Evolutionary conservation across 495 filamentous ascomycete species (phyloP).

Genomic region (Neurospora discreta): DNA sequence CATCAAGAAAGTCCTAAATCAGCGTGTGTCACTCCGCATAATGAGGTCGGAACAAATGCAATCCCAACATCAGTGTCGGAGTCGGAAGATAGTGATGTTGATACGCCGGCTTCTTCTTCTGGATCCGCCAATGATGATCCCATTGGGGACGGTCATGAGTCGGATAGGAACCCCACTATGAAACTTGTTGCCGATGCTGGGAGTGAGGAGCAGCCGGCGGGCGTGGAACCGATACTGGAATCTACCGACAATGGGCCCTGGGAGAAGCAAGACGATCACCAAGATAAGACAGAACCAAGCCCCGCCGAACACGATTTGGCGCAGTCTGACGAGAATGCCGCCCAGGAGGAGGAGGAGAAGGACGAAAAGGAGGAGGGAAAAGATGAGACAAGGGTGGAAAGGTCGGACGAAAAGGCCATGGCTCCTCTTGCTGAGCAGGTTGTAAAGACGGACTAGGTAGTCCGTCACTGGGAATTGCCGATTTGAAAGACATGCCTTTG

Average conservation of each 20-base stretch:
- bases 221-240: neutral
- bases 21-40: neutral
- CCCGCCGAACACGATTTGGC: neutral
- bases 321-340: neutral
- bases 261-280: neutral
- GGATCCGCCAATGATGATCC: neutral
- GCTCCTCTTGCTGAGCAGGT: neutral
- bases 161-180: neutral
- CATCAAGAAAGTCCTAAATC: neutral
- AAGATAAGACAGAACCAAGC: neutral
- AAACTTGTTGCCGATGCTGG: neutral
- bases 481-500: neutral
- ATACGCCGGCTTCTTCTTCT: neutral
- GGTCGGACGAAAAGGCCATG: neutral
- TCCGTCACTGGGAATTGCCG: neutral
- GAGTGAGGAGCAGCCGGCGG: neutral
- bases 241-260: neutral
- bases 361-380: constrained; percentile 14
- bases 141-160: neutral
- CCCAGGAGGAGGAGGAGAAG: constrained; percentile 1
- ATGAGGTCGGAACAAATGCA: neutral
- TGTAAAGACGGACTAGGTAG: neutral
- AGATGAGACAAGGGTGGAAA: constrained; percentile 4
- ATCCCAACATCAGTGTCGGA: neutral
- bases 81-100: neutral